These are phyloP conservation scores for Camellia granthamiana DNA, from an alignment of 148 eudicot genomes.

Conservation along the genomic window DNA sequence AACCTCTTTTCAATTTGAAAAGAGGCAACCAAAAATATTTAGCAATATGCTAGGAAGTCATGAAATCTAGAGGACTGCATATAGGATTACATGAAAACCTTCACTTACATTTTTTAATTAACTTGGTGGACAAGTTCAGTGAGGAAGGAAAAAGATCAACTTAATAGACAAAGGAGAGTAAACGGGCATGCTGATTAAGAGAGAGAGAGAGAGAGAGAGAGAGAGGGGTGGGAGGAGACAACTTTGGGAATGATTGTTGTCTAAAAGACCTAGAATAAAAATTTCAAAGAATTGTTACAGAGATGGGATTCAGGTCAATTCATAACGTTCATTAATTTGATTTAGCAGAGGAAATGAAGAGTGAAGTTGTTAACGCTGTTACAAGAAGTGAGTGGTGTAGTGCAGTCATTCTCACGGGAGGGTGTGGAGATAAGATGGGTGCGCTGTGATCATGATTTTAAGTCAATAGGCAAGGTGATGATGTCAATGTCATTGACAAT, in stretches of 20 bases:
- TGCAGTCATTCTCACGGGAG: not conserved
- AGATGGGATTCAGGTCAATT: not conserved
- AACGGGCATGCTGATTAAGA: not conserved
- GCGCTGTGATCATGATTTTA: not conserved
- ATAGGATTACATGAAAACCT: not conserved
- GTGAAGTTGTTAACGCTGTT: not conserved
- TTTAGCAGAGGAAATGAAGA: not conserved
- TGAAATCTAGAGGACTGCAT: not conserved
- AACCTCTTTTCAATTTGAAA: not conserved
- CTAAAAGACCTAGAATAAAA: not conserved
- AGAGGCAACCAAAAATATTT: not conserved
- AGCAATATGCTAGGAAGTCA: not conserved
- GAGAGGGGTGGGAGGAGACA: not conserved
- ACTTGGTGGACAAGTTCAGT: not conserved
- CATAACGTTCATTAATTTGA: not conserved
- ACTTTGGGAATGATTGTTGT: not conserved
- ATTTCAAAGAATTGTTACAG: not conserved
- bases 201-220: no score
- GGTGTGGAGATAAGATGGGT: not conserved
- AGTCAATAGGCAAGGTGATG: not conserved
- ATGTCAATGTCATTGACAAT: not conserved
- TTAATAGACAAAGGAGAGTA: not conserved
- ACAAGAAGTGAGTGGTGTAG: not conserved
- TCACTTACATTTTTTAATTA: no score
- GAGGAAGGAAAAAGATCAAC: no score